A percentile compares a stretch with the other conserved stretches of the same genome.
These are phyloP conservation scores for Penicillium sclerotiorum DNA, from an alignment of 2,329 filamentous ascomycete species.

Conservation along the genomic window DNA sequence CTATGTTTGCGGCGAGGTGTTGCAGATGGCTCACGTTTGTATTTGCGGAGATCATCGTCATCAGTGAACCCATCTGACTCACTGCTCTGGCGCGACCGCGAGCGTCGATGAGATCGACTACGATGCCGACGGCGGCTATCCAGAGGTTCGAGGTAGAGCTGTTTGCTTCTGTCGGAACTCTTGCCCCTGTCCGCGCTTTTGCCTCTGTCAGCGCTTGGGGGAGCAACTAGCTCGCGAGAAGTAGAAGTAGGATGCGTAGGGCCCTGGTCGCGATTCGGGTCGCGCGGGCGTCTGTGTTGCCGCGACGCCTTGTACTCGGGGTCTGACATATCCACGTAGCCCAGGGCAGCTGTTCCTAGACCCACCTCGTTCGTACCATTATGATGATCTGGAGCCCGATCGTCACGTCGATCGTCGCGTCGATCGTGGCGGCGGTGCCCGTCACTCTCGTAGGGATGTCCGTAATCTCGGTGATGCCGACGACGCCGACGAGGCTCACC, in stretches of 20 bases:
- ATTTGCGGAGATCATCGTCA: constrained; percentile 37
- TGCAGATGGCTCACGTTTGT: constrained; percentile 29
- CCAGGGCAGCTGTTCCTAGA: constrained; percentile 40
- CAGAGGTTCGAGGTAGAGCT: constrained; percentile 19
- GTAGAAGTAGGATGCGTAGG: constrained; percentile 12
- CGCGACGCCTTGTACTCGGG: constrained; percentile 29
- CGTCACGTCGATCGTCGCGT: constrained; percentile 13
- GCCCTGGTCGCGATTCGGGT: constrained; percentile 21
- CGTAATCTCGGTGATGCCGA: constrained; percentile 39
- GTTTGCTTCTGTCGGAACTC: constrained; percentile 16
- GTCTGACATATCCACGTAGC: constrained; percentile 38
- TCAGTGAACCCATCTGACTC: constrained; percentile 35
- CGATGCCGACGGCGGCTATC: constrained; percentile 20
- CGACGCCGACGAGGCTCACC: constrained; percentile 48
- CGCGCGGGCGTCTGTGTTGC: constrained; percentile 28
- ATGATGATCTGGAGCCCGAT: constrained; percentile 21
- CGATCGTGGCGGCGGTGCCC: neutral
- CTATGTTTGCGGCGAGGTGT: constrained; percentile 26
- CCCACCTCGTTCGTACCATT: constrained; percentile 25
- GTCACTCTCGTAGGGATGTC: constrained; percentile 25
- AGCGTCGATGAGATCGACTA: constrained; percentile 29
- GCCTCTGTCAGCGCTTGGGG: constrained; percentile 8
- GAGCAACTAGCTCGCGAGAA: constrained; percentile 15
- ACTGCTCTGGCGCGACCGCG: constrained; percentile 25
- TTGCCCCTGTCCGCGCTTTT: constrained; percentile 9